A percentile compares a stretch with the other conserved stretches of the same genome.
phyloP scores from a whole-genome alignment of 2,329 filamentous ascomycete species.

The Ophiocordyceps camponoti-leonardi region DNA sequence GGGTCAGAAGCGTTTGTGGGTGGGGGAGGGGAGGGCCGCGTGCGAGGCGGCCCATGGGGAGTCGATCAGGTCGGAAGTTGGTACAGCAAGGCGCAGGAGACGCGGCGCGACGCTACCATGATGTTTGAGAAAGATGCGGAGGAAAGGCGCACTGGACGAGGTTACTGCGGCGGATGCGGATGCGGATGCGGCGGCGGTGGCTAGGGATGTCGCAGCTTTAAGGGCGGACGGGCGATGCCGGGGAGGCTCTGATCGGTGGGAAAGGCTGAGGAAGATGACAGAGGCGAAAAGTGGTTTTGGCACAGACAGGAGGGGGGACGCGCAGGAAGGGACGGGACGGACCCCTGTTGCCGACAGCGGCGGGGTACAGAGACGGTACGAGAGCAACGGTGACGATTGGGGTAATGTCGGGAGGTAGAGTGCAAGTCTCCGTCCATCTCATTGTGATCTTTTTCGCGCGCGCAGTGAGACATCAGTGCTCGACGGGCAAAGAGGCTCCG shows the following conservation, averaged over 20 bases:
- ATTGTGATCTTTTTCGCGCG: no score
- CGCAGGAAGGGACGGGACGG: no score
- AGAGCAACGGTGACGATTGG: no score
- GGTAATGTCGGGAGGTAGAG: no score
- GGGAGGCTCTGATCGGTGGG: background rate
- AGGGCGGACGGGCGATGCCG: background rate
- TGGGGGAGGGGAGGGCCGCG: background rate
- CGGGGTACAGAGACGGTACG: no score
- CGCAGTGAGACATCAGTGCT: no score
- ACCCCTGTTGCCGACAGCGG: no score
- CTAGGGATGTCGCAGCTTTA: background rate
- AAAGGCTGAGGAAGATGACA: background rate
- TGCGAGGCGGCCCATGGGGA: background rate
- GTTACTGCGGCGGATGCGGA: background rate
- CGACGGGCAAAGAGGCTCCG: no score
- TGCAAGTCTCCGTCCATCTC: no score
- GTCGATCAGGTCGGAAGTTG: conserved; percentile 2
- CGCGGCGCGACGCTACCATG: conserved; percentile 2
- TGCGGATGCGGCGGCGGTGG: no score
- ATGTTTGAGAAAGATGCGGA: background rate
- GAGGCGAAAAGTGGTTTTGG: background rate
- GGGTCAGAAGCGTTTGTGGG: background rate
- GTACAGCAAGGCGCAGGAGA: background rate
- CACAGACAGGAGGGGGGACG: no score
- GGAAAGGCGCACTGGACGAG: background rate